Conservation (phyloP, 257 asterid genomes). For the Nicotiana attenuata region DNA sequence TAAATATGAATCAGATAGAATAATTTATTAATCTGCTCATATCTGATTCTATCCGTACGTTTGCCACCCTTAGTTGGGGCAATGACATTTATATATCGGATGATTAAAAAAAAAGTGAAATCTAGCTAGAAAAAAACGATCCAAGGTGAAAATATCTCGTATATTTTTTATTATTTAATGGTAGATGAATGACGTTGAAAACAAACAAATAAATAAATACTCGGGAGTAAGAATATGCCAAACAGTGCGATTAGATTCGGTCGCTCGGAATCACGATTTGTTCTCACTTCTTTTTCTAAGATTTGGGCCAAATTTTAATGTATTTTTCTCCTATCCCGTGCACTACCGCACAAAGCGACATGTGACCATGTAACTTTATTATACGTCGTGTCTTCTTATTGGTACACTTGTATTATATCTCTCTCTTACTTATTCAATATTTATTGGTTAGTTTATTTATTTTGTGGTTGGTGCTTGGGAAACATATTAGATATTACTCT, state of each 20-base stretch:
- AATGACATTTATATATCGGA: too few relatives aligned
- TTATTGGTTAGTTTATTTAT: neutral
- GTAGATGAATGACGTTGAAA: neutral
- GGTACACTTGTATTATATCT: slow-evolving; percentile 23
- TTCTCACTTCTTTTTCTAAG: neutral
- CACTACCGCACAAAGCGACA: slow-evolving; percentile 11
- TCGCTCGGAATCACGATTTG: slow-evolving; percentile 9
- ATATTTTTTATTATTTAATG: neutral
- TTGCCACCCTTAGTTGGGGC: too few relatives aligned
- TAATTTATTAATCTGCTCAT: too few relatives aligned
- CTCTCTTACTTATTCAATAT: neutral
- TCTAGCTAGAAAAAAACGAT: neutral
- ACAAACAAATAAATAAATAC: too few relatives aligned
- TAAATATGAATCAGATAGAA: too few relatives aligned
- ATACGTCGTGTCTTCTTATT: neutral
- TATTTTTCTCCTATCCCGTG: slow-evolving; percentile 1
- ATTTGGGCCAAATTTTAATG: neutral
- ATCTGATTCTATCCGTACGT: too few relatives aligned
- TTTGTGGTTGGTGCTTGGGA: slow-evolving; percentile 32
- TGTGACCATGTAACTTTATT: slow-evolving; percentile 12
- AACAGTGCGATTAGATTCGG: slow-evolving; percentile 13
- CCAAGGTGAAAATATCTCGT: neutral
- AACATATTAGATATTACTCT: slow-evolving; percentile 16
- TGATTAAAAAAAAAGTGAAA: neutral
- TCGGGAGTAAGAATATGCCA: neutral